phyloP scores from a whole-genome alignment of 495 filamentous ascomycete genomes.

The Daldinia concentrica region DNA sequence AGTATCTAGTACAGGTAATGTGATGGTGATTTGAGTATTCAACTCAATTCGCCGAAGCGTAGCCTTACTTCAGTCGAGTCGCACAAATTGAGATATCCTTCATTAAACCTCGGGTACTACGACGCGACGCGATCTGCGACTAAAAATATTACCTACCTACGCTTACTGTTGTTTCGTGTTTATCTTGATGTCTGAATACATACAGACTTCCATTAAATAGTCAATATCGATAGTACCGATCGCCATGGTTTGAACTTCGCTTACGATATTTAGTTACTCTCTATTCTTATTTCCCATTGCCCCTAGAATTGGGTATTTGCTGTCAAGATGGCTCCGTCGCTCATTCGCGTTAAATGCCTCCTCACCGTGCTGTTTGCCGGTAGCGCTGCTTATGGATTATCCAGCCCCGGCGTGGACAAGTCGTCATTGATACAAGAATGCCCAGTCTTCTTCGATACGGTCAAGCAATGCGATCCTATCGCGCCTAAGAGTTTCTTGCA shows the following conservation, averaged over 20 bases:
- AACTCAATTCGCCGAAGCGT: not conserved
- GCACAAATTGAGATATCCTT: not conserved
- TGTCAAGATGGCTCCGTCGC: constrained; percentile 23
- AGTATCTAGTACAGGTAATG: not conserved
- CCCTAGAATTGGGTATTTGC: not conserved
- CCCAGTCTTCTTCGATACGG: constrained; percentile 37
- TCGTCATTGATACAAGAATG: constrained; percentile 31
- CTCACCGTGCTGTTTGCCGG: constrained; percentile 8
- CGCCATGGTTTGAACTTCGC: constrained; percentile 25
- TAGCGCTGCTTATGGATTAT: constrained; percentile 9
- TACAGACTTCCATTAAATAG: constrained; percentile 14
- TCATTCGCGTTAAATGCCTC: constrained; percentile 13
- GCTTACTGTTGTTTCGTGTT: constrained; percentile 11
- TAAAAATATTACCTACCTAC: constrained; percentile 2
- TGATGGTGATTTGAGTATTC: not conserved
- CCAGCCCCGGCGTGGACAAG: constrained; percentile 1
- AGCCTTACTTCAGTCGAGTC: not conserved
- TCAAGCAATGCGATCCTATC: constrained; percentile 40
- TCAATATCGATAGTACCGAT: not conserved
- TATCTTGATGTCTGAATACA: constrained; percentile 10
- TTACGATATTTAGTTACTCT: constrained; percentile 3
- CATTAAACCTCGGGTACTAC: not conserved
- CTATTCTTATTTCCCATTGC: constrained; percentile 14
- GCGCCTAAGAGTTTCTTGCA: constrained; percentile 42
- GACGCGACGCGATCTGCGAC: not conserved